Evolutionary conservation across 768 basidiomycete genomes (phyloP), one percentile per base, ranked within the genome.

Genomic region (Termitomyces sp.): DNA sequence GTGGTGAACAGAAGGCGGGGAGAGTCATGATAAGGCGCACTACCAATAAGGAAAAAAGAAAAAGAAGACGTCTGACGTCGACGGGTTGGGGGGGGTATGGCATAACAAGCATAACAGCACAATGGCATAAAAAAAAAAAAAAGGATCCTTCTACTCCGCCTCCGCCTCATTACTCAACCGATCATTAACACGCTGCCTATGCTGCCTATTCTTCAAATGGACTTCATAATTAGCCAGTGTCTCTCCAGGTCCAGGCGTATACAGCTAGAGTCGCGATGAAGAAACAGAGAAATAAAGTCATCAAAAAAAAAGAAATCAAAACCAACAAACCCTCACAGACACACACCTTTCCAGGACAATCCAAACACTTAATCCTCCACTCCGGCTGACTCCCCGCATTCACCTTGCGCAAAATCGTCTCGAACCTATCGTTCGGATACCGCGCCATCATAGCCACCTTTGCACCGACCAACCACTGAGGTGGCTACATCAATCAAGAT

Each of bases 261-360:
- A 98, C 55, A 97, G 69, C 86, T 94, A n/a, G n/a, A n/a, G n/a
- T n/a, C n/a, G n/a, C n/a, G n/a, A n/a, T n/a, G n/a, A n/a, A n/a
- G n/a, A n/a, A n/a, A n/a, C 8, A 32, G 9, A 10, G 9, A 10
- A 32, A 32, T 1, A 10, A 10, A 9, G 30, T n/a, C n/a, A n/a
- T n/a, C 26, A 28, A 28, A 9, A 32, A 8, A 32, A 32, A 32
- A 7, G 30, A 9, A 32, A 32, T 9, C 8, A 32, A 8, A 32
- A 32, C 2, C 28, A 32, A 9, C 30, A 10, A 32, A 32, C 1
- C 30, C 30, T 32, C 30, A 32, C 8, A 32, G 10, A 10, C 24
- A 65, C 77, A 26, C 57, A 92, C 93, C 81, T 94, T 96, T 64
- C 93, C 93, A 61, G 93, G 93, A 70, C 93, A 95, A 68, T 97